Evolutionary conservation across 192 early-diverging fungal genomes (phyloP), one percentile per base, ranked within the genome.

Genomic region (Coemansia sp.): DNA sequence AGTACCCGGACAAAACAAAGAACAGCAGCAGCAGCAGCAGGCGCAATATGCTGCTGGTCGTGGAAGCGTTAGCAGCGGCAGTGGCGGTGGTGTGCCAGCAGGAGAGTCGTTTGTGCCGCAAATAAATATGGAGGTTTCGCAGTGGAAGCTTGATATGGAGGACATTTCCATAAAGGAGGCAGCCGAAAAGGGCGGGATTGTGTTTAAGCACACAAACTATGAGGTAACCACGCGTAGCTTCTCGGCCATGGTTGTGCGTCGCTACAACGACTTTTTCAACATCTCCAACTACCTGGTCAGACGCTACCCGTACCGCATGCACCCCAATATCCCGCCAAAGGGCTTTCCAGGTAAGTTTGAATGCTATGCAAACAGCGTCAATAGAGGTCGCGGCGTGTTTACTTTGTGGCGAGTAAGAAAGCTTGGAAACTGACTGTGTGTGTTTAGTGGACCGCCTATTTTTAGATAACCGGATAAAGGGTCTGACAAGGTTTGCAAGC

Each of bases 241-340:
- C 56, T 51, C 58, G 18, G 58, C 59, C 14, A 50, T 69, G 36
- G 92, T 92, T 1, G 59, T 84, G 24, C 83, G 94, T 11, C 80
- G 94, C 57, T 97, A 92, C 66, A 92, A 86, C 46, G 94, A 97
- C 62, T 93, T 97, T 64, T 81, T 84, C 64, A 93, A 90, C 91
- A 69, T 97, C 24, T 79, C 83, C 42, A 90, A 93, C 45, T 78
- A 84, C 14, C 60, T 97, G 5, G 53, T 81, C 34, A 87, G 83
- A 46, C 64, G 83, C 41, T 97, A 94, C 56, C 92, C 92, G 7
- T 89, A 81, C 40, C 73, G 94, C 23, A 82, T 90, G 52, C 78
- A 87, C 23, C 85, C 90, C 11, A 82, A 84, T 58, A 75, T 93
- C 9, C 94, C 94, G 39, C 94, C 94, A 2, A 96, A 96, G 58